A percentile compares a stretch with the other conserved stretches of the same genome.
These are phyloP conservation scores for Gaeumannomyces tritici DNA, from an alignment of 2,329 filamentous ascomycete species.

Conservation along the genomic window DNA sequence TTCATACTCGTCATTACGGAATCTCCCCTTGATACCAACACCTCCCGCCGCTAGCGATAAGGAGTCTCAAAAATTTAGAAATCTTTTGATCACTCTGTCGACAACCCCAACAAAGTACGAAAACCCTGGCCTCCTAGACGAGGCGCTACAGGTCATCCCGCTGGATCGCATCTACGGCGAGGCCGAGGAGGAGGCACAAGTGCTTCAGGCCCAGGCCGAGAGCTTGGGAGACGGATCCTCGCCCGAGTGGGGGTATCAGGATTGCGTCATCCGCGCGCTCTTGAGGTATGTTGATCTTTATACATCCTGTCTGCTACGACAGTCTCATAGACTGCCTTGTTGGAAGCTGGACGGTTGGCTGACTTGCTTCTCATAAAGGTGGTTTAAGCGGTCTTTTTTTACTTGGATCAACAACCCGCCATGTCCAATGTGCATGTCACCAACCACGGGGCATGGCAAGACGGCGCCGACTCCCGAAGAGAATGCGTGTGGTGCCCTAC, in stretches of 20 bases:
- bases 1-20: constrained; percentile 37
- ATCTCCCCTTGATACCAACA: constrained; percentile 53
- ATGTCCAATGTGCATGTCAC: constrained; percentile 71
- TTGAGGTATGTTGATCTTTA: constrained; percentile 52
- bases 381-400: constrained; percentile 95
- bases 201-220: constrained; percentile 77
- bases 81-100: constrained; percentile 75
- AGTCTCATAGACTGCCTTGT: neutral
- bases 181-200: constrained; percentile 86
- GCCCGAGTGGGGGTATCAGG: constrained; percentile 93
- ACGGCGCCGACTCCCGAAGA: constrained; percentile 82
- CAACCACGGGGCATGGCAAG: constrained; percentile 75
- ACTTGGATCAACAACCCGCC: constrained; percentile 93
- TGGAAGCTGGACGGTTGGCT: neutral
- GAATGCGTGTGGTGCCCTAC: constrained; percentile 73
- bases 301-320: constrained; percentile 6
- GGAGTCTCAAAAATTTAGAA: constrained; percentile 66
- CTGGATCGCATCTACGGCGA: constrained; percentile 87
- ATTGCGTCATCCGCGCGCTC: constrained; percentile 85
- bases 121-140: constrained; percentile 88
- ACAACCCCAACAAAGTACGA: constrained; percentile 89
- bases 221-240: constrained; percentile 73
- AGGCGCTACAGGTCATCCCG: constrained; percentile 78
- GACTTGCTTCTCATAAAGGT: constrained; percentile 38
- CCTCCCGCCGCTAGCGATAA: constrained; percentile 58